These are phyloP conservation scores for Pyrus betulifolia DNA, from an alignment of 306 rosid genomes.

Conservation along the genomic window DNA sequence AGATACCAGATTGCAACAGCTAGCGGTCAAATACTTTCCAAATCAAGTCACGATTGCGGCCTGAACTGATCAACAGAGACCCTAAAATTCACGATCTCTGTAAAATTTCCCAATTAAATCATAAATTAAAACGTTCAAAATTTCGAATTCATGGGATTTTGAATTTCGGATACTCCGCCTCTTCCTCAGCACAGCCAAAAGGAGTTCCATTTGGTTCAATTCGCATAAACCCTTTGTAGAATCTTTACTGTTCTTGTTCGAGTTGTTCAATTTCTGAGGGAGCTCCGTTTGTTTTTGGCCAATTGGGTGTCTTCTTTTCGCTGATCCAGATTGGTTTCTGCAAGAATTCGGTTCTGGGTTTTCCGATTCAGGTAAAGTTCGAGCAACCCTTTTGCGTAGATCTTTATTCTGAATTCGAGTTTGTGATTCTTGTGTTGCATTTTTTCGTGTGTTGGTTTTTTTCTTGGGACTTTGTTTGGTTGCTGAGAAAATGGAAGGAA, in stretches of 20 bases:
- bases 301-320: constrained; percentile 13
- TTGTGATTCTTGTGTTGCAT: not conserved
- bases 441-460: not conserved
- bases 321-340: constrained; percentile 46
- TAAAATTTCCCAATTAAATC: not conserved
- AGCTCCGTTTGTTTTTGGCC: constrained; percentile 16
- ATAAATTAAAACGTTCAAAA: not conserved
- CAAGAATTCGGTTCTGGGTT: constrained; percentile 24
- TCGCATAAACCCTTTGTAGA: not conserved
- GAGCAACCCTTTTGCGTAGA: constrained; percentile 30
- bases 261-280: not conserved
- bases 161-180: not conserved
- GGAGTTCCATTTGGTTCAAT: not conserved
- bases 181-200: not conserved
- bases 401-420: constrained; percentile 27
- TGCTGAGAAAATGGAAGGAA: constrained; percentile 6
- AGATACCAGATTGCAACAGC: not conserved
- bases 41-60: not conserved
- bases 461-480: not conserved
- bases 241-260: not conserved
- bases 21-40: not conserved
- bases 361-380: constrained; percentile 41
- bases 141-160: not conserved
- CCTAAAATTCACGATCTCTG: not conserved
- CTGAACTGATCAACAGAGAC: not conserved